phyloP scores from a whole-genome alignment of 352 stramenopile species.

The Globisporangium abappressorium region DNA sequence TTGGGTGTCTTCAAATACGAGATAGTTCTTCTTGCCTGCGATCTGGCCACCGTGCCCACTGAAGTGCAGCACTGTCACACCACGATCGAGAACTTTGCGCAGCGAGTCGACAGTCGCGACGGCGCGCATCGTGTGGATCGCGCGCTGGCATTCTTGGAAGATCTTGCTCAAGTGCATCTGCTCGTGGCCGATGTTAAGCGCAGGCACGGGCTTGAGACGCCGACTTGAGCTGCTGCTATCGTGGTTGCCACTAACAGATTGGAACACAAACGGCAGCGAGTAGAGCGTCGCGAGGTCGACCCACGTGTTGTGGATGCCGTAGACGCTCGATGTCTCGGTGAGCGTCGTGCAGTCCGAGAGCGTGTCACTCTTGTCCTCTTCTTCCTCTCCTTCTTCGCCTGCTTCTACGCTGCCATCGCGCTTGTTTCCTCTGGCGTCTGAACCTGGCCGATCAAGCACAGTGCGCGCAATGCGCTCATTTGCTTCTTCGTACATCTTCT shows the following conservation, averaged over 20 bases:
- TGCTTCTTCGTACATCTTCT: conserved; percentile 44
- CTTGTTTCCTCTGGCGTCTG: conserved; percentile 11
- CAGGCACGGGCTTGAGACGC: conserved; percentile 56
- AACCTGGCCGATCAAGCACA: conserved; percentile 38
- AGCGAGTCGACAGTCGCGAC: conserved; percentile 72
- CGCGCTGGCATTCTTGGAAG: conserved; percentile 69
- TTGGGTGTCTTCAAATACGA: conserved; percentile 80
- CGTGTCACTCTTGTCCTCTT: conserved; percentile 76
- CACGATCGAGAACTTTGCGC: conserved; percentile 73
- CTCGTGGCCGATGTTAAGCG: conserved; percentile 68
- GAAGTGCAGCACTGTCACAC: conserved; percentile 76
- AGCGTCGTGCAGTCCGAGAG: conserved; percentile 70
- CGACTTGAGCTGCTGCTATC: conserved; percentile 15
- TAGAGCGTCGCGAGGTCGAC: conserved; percentile 77
- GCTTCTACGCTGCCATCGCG: background rate
- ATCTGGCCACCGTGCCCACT: conserved; percentile 71
- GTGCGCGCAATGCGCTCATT: conserved; percentile 62
- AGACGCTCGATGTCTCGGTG: conserved; percentile 71
- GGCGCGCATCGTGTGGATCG: conserved; percentile 70
- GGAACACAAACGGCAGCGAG: conserved; percentile 67
- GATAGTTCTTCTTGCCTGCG: conserved; percentile 55
- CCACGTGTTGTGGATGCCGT: conserved; percentile 77
- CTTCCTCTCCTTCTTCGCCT: conserved; percentile 18
- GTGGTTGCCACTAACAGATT: conserved; percentile 18
- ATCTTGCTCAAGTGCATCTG: conserved; percentile 69